Base-by-base conservation (phyloP, 2,329 filamentous ascomycete genomes). In the Nigrospora osmanthi region DNA sequence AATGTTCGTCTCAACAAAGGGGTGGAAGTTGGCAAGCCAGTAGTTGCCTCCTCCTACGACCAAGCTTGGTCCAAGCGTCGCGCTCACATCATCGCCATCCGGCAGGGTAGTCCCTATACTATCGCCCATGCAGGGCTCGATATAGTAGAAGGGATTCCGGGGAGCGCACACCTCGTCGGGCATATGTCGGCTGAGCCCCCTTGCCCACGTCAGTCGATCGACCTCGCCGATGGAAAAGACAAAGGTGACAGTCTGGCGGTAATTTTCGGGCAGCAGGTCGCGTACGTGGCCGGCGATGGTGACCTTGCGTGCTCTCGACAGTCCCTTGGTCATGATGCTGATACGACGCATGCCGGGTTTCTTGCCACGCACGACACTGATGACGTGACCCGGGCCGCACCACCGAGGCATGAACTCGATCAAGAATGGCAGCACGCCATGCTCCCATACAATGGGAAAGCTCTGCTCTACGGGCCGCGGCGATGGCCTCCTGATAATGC, bases 11-110 rank as follows among this genome's bases (percentile, higher is more conserved):
- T 69, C 62, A 6, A 66, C 45, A 45, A 72, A 71, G 4, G 69
- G 68, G 46, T 72, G 69, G 30, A 68, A 71, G 49, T 65, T 70
- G 15, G 63, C 65, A 2, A 72, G 54, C 68, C 68, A 71, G 46
- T 62, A 71, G 43, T 47, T 62, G 0, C 55, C 62, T 5, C 62
- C 66, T 4, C 59, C 63, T 1, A 71, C 53, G 11, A 55, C 54
- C 6, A 72, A 44, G 28, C 65, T 67, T 1, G 69, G 68, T 0
- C 69, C 69, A 7, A 72, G 52, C 2, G 69, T 72, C 14, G 68
- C 65, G 0, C 67, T 70, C 33, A 56, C 60, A 33, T 68, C 65
- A 1, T 61, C 56, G 5, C 48, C 45, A 4, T 54, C 58, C 13
- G 54, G 54, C 1, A 59, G 59, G 6, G 46, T 51, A 13, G 66